Conservation (phyloP, 2,329 filamentous ascomycete species). For the Microcyclosporella mali region DNA sequence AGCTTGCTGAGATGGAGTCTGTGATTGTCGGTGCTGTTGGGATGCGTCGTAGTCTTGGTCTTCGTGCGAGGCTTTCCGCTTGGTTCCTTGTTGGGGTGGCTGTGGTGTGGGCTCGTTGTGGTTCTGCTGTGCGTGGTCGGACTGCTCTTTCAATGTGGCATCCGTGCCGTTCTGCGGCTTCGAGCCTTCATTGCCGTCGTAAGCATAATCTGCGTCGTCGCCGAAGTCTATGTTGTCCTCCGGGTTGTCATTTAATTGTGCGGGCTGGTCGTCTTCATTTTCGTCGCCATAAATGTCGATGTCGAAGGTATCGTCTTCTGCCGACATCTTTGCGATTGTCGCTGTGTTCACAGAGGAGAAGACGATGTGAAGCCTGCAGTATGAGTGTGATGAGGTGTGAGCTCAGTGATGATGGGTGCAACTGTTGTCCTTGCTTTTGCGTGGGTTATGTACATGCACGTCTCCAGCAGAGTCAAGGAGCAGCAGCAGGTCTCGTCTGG, state of each 20-base stretch:
- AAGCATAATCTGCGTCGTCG: conserved; percentile 11
- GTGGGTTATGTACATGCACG: conserved; percentile 20
- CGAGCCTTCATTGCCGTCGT: conserved; percentile 5
- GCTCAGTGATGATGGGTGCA: not conserved
- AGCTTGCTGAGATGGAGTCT: conserved; percentile 36
- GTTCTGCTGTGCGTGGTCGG: conserved; percentile 15
- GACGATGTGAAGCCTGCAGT: not conserved
- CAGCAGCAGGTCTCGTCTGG: conserved; percentile 17
- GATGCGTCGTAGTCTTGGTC: conserved; percentile 37
- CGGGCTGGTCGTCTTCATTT: conserved; percentile 27
- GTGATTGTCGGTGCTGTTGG: conserved; percentile 7
- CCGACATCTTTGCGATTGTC: conserved; percentile 29
- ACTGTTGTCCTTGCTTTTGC: conserved; percentile 5
- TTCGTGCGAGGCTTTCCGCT: conserved; percentile 56
- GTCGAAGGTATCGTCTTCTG: conserved; percentile 64
- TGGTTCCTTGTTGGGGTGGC: conserved; percentile 50
- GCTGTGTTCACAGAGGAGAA: not conserved
- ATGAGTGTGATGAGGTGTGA: conserved; percentile 3
- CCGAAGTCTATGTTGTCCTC: conserved; percentile 22
- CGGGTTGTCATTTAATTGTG: conserved; percentile 20
- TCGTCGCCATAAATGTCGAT: conserved; percentile 66
- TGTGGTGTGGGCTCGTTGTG: conserved; percentile 33
- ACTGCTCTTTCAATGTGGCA: conserved; percentile 13
- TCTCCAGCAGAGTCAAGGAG: conserved; percentile 2
- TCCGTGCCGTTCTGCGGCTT: conserved; percentile 1